These are phyloP conservation scores for Pulveroboletus sp. DNA, from an alignment of 768 basidiomycete genomes.

Conservation along the genomic window DNA sequence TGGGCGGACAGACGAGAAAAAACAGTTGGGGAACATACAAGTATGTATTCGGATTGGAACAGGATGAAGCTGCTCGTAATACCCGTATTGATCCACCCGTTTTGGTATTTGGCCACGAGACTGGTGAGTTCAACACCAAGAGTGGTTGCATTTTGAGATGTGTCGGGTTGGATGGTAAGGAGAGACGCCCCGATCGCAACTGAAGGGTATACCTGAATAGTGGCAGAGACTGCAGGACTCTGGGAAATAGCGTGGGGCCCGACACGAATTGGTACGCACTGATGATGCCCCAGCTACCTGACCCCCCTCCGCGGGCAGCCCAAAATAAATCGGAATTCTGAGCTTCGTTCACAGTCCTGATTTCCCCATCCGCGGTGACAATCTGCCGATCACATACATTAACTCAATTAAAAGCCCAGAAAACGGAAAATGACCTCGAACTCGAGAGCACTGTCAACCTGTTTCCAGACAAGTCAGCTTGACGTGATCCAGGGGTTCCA, in stretches of 20 bases:
- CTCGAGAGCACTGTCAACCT: slow-evolving; percentile 46
- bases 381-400: slow-evolving; percentile 11
- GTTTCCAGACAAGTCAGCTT: neutral
- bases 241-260: neutral
- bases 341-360: slow-evolving; percentile 37
- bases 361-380: slow-evolving; percentile 38
- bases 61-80: slow-evolving; percentile 3
- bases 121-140: slow-evolving; percentile 19
- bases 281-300: slow-evolving; percentile 47
- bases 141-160: slow-evolving; percentile 5
- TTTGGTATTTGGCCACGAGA: slow-evolving; percentile 19
- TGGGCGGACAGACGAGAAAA: neutral
- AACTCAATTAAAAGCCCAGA: neutral
- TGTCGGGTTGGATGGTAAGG: slow-evolving; percentile 9
- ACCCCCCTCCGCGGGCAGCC: slow-evolving; percentile 51
- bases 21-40: slow-evolving; percentile 7
- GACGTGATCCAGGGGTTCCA: neutral
- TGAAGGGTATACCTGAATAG: slow-evolving; percentile 10
- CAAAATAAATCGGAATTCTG: slow-evolving; percentile 47
- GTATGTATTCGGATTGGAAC: slow-evolving; percentile 4
- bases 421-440: slow-evolving; percentile 23
- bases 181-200: slow-evolving; percentile 10
- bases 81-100: slow-evolving; percentile 9
- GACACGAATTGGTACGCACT: slow-evolving; percentile 14
- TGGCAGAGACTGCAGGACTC: slow-evolving; percentile 14